Percentiles rank a stretch among this genome's conserved stretches.
phyloP scores from a whole-genome alignment of 305 asterid genomes.

The Fraxinus greggii region DNA sequence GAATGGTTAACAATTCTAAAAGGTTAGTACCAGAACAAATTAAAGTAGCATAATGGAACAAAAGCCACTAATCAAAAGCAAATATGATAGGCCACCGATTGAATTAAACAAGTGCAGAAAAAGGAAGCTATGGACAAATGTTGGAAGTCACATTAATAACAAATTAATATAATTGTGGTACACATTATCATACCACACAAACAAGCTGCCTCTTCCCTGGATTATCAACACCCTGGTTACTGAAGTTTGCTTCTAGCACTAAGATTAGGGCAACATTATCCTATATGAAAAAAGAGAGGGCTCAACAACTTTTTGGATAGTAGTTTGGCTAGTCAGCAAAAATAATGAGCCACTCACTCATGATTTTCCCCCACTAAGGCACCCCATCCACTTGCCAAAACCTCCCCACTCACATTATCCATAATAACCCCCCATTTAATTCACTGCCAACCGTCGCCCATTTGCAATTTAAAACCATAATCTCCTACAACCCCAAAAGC shows the following conservation, averaged over 20 bases:
- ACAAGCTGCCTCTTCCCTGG: conserved; percentile 92
- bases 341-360: background rate
- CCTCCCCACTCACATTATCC: too few relatives aligned
- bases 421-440: too few relatives aligned
- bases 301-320: conserved; percentile 17
- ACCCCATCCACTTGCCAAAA: too few relatives aligned
- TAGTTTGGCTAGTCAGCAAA: conserved; percentile 1
- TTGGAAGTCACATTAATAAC: background rate
- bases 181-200: conserved; percentile 68
- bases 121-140: background rate
- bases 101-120: background rate
- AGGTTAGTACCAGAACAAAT: background rate
- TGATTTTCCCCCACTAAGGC: too few relatives aligned
- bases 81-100: background rate
- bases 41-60: background rate
- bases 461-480: too few relatives aligned
- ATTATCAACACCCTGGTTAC: conserved; percentile 76
- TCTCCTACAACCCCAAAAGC: too few relatives aligned
- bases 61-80: background rate
- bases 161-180: background rate
- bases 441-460: too few relatives aligned
- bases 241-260: conserved; percentile 87
- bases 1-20: background rate
- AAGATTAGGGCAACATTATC: conserved; percentile 89
- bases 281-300: conserved; percentile 39